phyloP scores from a whole-genome alignment of 306 rosid genomes.

The Ammopiptanthus mongolicus region DNA sequence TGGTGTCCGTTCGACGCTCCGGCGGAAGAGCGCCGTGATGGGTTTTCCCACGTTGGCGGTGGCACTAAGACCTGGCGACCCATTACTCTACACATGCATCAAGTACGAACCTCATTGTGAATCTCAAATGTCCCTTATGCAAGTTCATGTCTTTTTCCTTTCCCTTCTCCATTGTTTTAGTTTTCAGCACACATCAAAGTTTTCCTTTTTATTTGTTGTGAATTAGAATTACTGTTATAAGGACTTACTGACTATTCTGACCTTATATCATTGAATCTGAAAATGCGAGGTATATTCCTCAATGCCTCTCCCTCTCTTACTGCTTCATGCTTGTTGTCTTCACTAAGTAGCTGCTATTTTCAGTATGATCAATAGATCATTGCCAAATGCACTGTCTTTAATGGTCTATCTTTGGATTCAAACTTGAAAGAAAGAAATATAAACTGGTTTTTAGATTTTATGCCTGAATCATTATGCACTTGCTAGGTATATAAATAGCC shows the following conservation, averaged over 20 bases:
- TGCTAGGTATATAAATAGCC: slow-evolving; percentile 84
- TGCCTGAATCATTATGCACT: slow-evolving; percentile 24
- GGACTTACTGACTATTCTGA: too few species aligned
- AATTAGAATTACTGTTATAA: too few species aligned
- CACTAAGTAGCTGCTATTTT: not conserved
- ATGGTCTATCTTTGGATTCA: not conserved
- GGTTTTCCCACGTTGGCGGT: too few species aligned
- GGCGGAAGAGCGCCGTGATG: too few species aligned
- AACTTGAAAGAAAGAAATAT: not conserved
- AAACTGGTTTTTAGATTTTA: not conserved
- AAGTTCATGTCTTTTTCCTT: slow-evolving; percentile 37
- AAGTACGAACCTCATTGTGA: too few species aligned
- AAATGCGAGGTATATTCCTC: slow-evolving; percentile 66
- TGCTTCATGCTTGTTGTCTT: not conserved
- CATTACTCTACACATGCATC: too few species aligned
- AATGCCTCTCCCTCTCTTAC: not conserved
- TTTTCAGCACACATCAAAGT: too few species aligned
- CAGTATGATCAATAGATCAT: not conserved
- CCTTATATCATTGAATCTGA: too few species aligned
- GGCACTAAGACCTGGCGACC: too few species aligned
- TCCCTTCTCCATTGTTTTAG: too few species aligned
- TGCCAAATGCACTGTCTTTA: not conserved
- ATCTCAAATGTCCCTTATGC: slow-evolving; percentile 37
- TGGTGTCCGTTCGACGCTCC: too few species aligned
- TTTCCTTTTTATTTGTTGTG: too few species aligned